These are phyloP conservation scores for Ogataea polymorpha DNA, from an alignment of 805 yeast genomes.

Conservation along the genomic window DNA sequence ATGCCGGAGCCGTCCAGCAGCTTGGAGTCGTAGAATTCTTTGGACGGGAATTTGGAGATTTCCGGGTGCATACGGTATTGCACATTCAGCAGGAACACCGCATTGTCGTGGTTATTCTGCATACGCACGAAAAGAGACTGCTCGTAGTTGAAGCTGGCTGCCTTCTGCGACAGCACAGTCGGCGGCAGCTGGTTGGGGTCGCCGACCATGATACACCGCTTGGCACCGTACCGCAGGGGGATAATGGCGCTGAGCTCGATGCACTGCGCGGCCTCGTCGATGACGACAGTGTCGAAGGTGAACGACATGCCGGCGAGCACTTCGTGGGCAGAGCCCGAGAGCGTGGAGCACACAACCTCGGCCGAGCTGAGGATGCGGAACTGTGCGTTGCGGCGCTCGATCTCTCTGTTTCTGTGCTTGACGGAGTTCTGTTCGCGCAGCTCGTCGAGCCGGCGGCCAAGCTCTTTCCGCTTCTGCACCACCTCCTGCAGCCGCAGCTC, in stretches of 20 bases:
- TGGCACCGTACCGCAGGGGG: conserved; percentile 89
- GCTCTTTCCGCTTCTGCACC: conserved; percentile 58
- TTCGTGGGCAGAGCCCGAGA: conserved; percentile 94
- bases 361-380: conserved; percentile 68
- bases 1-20: conserved; percentile 79
- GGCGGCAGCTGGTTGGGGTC: conserved; percentile 99
- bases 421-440: conserved; percentile 72
- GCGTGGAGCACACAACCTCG: conserved; percentile 84
- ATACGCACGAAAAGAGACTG: conserved; percentile 92
- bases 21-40: conserved; percentile 70
- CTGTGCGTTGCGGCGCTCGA: conserved; percentile 72
- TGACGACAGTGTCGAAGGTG: conserved; percentile 83
- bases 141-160: conserved; percentile 76
- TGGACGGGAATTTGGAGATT: conserved; percentile 83
- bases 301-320: conserved; percentile 71
- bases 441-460: conserved; percentile 73
- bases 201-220: conserved; percentile 93
- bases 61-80: conserved; percentile 98
- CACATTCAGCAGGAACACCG: conserved; percentile 75
- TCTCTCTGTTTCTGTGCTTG: conserved; percentile 70
- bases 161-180: conserved; percentile 86
- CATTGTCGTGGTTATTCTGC: conserved; percentile 61
- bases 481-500: conserved; percentile 53
- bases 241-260: conserved; percentile 88
- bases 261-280: conserved; percentile 98